These are phyloP conservation scores for Phytophthora idaei DNA, from an alignment of 352 stramenopile species.

Conservation along the genomic window DNA sequence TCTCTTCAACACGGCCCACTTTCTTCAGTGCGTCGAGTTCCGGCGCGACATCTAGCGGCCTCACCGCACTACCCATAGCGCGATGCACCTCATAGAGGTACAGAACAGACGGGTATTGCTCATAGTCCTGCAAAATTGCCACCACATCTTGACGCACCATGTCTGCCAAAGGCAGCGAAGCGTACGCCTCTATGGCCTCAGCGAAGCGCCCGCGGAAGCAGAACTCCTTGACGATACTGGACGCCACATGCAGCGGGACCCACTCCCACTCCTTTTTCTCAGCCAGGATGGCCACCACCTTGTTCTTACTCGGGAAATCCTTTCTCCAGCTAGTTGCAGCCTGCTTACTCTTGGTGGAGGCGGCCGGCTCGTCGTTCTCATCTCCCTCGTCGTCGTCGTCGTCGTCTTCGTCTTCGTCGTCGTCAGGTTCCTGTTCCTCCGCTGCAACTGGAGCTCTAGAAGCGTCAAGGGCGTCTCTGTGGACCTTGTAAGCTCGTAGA, in stretches of 20 bases:
- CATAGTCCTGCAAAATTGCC: constrained; percentile 49
- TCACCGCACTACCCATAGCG: constrained; percentile 21
- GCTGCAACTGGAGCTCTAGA: constrained; percentile 6
- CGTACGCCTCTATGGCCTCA: constrained; percentile 61
- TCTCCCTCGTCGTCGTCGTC: constrained; percentile 26
- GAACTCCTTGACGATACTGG: constrained; percentile 52
- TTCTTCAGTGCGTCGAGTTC: constrained; percentile 56
- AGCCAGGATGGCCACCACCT: constrained; percentile 9
- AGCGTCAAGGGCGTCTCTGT: constrained; percentile 17
- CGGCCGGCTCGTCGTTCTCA: constrained; percentile 3
- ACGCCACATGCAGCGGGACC: constrained; percentile 34
- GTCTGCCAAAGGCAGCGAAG: constrained; percentile 43
- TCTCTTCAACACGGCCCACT: constrained; percentile 49
- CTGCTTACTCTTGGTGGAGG: constrained; percentile 7
- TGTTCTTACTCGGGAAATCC: constrained; percentile 21
- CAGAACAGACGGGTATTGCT: constrained; percentile 59
- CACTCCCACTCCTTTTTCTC: constrained; percentile 32
- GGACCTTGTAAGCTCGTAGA: constrained; percentile 34
- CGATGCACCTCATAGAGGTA: constrained; percentile 57
- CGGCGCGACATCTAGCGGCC: constrained; percentile 48
- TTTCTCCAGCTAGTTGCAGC: background rate
- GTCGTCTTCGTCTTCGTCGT: constrained; percentile 24
- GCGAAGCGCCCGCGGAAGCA: constrained; percentile 58
- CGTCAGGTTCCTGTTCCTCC: constrained; percentile 3
- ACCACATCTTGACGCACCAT: constrained; percentile 38